Percentiles rank a stretch among this genome's conserved stretches.
Conservation (phyloP, 805 yeast species). For the Metschnikowia noctiluminum region DNA sequence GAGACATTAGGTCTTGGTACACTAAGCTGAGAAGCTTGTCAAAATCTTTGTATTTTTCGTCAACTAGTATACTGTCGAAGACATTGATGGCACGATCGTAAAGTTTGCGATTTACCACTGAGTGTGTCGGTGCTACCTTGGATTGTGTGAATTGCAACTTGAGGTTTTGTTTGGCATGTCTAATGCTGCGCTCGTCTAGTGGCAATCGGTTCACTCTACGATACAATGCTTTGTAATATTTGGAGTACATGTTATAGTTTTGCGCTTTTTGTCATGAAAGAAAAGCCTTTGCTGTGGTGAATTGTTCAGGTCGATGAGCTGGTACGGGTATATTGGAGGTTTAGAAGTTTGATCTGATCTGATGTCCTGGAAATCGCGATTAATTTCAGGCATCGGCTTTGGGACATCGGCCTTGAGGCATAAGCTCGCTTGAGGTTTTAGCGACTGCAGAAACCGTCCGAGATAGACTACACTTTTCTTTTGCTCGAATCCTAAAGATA, state of each 20-base stretch:
- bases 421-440: no score
- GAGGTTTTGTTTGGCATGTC: conserved; percentile 14
- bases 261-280: neutral
- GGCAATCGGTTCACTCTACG: conserved; percentile 31
- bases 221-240: conserved; percentile 22
- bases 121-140: conserved; percentile 9
- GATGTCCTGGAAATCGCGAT: no score
- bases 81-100: conserved; percentile 13
- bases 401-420: no score
- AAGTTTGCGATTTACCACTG: conserved; percentile 13
- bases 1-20: conserved; percentile 19
- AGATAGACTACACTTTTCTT: no score
- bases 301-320: no score
- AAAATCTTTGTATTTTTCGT: conserved; percentile 27
- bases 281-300: no score
- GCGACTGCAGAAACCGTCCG: no score
- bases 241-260: neutral
- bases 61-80: conserved; percentile 26
- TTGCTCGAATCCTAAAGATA: no score
- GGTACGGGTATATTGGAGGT: no score
- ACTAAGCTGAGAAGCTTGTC: conserved; percentile 25
- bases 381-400: no score
- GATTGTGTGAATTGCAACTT: conserved; percentile 11
- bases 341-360: no score
- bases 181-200: conserved; percentile 18